phyloP scores from a whole-genome alignment of 1,139 yeast species.

The Suzukiozyma palmioleophila region DNA sequence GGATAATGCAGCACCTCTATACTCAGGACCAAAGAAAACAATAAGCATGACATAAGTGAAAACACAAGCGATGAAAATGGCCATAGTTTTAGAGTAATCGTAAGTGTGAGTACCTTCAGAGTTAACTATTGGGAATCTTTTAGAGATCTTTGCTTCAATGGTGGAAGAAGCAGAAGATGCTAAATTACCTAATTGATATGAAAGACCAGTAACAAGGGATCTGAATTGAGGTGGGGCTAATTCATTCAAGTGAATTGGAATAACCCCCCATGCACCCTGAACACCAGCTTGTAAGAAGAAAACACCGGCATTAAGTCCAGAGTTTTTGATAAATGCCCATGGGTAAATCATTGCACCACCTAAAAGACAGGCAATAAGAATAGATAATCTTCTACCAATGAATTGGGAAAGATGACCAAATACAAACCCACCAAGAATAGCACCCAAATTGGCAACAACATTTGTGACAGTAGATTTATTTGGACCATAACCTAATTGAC shows the following conservation, averaged over 20 bases:
- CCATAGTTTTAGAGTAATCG: slow-evolving; percentile 57
- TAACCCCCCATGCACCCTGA: slow-evolving; percentile 87
- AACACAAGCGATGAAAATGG: slow-evolving; percentile 77
- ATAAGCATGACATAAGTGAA: slow-evolving; percentile 58
- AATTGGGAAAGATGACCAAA: slow-evolving; percentile 34
- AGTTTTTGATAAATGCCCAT: slow-evolving; percentile 58
- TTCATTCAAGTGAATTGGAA: slow-evolving; percentile 75
- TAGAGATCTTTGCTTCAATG: slow-evolving; percentile 73
- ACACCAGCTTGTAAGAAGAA: slow-evolving; percentile 78
- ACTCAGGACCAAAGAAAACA: slow-evolving; percentile 71
- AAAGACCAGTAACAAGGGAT: slow-evolving; percentile 67
- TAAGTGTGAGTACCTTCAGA: slow-evolving; percentile 13
- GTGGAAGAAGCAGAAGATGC: slow-evolving; percentile 83
- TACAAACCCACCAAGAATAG: slow-evolving; percentile 32
- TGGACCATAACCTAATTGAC: slow-evolving; percentile 22
- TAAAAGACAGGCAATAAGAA: slow-evolving; percentile 52
- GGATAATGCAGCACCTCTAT: slow-evolving; percentile 39
- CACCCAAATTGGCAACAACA: slow-evolving; percentile 37
- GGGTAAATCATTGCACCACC: slow-evolving; percentile 70
- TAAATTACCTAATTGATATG: slow-evolving; percentile 81
- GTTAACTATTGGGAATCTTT: slow-evolving; percentile 46
- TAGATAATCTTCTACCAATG: slow-evolving; percentile 32
- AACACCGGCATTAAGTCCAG: slow-evolving; percentile 69
- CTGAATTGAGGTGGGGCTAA: slow-evolving; percentile 74
- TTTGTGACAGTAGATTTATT: slow-evolving; percentile 34